Conservation (phyloP, 1,284 basidiomycete species). For the Cryptococcus jaspeensis region DNA sequence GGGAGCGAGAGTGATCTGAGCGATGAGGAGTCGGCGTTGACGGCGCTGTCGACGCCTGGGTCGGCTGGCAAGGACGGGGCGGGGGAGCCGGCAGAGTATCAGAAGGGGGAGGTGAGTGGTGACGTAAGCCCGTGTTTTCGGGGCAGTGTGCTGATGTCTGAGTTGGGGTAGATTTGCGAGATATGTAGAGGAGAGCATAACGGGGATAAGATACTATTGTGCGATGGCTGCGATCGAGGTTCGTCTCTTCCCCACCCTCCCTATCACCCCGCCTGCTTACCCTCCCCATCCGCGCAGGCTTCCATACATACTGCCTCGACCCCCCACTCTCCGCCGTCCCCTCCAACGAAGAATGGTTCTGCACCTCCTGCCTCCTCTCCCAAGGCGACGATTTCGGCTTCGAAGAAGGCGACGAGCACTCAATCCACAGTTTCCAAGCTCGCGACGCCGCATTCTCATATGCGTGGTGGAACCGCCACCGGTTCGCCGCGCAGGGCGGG, state of each 20-base stretch:
- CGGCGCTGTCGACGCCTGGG: slow-evolving; percentile 3
- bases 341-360: slow-evolving; percentile 88
- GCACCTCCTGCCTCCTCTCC: slow-evolving; percentile 84
- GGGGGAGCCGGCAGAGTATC: slow-evolving; percentile 25
- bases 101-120: slow-evolving; percentile 48
- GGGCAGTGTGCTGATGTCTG: neutral
- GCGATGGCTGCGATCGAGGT: slow-evolving; percentile 97
- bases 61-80: slow-evolving; percentile 3
- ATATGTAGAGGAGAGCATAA: slow-evolving; percentile 85
- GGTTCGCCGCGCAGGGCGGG: slow-evolving; percentile 23
- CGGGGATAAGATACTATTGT: slow-evolving; percentile 87
- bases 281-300: slow-evolving; percentile 58
- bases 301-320: slow-evolving; percentile 94
- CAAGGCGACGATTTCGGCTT: slow-evolving; percentile 99
- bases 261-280: neutral
- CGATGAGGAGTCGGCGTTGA: slow-evolving; percentile 32
- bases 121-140: neutral
- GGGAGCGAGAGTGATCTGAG: slow-evolving; percentile 46
- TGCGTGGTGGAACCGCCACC: slow-evolving; percentile 81
- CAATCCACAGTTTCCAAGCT: slow-evolving; percentile 85
- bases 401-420: slow-evolving; percentile 96
- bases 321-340: slow-evolving; percentile 83
- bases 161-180: slow-evolving; percentile 65
- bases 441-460: slow-evolving; percentile 84
- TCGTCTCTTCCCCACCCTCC: slow-evolving; percentile 38